Base-by-base conservation (phyloP, 169 alveolate genomes). In the Plasmodium gallinaceum region DNA sequence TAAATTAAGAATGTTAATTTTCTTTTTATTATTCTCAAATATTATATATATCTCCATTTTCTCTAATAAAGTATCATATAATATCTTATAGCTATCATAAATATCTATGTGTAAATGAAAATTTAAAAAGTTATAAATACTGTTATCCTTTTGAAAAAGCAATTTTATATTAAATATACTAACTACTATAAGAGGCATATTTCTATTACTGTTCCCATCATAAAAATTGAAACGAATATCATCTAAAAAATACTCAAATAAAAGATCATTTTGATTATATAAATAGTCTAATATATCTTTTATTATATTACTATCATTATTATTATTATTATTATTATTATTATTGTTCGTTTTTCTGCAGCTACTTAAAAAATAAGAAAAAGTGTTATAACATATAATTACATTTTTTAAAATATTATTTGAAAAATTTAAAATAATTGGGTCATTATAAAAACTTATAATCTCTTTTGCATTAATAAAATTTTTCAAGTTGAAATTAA, bases 11-110 rank as follows among this genome's bases (percentile, higher is more conserved):
- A 78, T 16, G 65, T 43, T 64, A 61, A 78, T 24, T 16, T 78
- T 78, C 0, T 78, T 78, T 39, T 58, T 78, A 9, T 52, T 24
- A 46, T 78, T 78, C 65, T 78, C 89, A 12, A 78, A 78, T 0
- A 71, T 58, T 57, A 78, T 26, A 16, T 58, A 45, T 4, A 78
- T 16, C 16, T 78, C 89, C 75, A 78, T 39, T n/a, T 65, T 78
- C 32, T 78, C 89, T 10, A 78, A 6, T 14, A 78, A 37, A n/a
- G 14, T 78, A 18, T 78, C 89, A 48, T 78, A 78, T 24, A 65
- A 24, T 9, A 78, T 54, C 14, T 78, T 62, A 24, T 78, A 78
- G n/a, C 69, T 78, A 58, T 78, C 89, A 43, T 48, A 78, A 0
- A 65, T 73, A 69, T 78, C 89, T 18, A 78, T 65, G 26, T 51